A percentile compares a stretch with the other conserved stretches of the same genome.
Evolutionary conservation across 2,329 filamentous ascomycete genomes (phyloP).

Genomic region (Xylaria sp.): DNA sequence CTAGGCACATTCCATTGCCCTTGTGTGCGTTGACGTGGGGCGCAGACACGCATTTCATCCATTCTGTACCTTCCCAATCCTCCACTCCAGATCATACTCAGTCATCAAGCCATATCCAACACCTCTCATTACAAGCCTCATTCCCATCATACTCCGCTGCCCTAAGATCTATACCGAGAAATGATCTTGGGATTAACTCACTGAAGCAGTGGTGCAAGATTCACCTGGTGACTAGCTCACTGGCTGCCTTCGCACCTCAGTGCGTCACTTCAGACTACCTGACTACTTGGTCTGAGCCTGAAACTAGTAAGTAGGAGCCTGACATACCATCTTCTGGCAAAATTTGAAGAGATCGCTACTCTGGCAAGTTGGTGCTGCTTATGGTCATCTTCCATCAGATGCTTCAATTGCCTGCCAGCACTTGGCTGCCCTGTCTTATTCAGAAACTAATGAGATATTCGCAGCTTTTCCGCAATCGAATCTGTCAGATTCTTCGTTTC

Average conservation of each 20-base stretch:
- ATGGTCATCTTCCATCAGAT: background rate
- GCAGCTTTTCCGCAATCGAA: background rate
- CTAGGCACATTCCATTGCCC: background rate
- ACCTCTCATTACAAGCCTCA: background rate
- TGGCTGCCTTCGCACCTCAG: background rate
- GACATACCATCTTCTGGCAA: background rate
- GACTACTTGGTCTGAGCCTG: background rate
- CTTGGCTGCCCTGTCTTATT: background rate
- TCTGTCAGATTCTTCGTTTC: background rate
- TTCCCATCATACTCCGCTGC: background rate
- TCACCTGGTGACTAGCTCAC: background rate
- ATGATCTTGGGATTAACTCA: background rate
- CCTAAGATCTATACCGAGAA: background rate
- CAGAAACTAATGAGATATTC: background rate
- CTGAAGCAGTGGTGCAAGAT: constrained; percentile 3
- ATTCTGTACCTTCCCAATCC: background rate
- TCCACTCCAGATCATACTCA: too few species aligned
- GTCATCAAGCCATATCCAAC: background rate
- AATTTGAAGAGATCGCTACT: background rate
- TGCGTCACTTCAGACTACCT: background rate
- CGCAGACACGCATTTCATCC: constrained; percentile 3
- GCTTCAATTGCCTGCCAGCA: background rate
- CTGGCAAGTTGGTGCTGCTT: background rate
- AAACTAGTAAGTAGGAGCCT: constrained; percentile 15
- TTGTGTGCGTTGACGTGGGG: background rate